These are phyloP conservation scores for Dendrothele bispora DNA, from an alignment of 768 basidiomycete species.

Conservation along the genomic window DNA sequence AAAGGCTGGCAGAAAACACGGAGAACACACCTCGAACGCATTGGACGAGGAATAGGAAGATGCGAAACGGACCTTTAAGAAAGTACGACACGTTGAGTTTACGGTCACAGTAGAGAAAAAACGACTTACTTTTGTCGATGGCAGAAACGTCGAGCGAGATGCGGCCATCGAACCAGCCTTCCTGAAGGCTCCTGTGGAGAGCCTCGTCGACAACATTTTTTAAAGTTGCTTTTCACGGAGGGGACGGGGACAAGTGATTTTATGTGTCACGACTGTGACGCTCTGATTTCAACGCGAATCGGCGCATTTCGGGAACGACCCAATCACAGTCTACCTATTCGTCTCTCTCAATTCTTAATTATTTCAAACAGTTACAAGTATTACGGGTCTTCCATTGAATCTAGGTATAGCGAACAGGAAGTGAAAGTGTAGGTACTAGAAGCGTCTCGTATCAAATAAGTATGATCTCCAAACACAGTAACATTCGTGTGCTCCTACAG, in stretches of 20 bases:
- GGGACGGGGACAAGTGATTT: slow-evolving; percentile 28
- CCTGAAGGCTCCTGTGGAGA: slow-evolving; percentile 72
- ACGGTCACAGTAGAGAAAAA: slow-evolving; percentile 10
- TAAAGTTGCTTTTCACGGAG: slow-evolving; percentile 42
- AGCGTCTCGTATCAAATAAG: background rate
- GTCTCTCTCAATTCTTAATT: no score
- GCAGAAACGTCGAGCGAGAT: slow-evolving; percentile 40
- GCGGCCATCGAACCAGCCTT: slow-evolving; percentile 49
- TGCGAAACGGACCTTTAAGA: slow-evolving; percentile 62
- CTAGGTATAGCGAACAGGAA: slow-evolving; percentile 1
- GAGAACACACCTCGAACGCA: slow-evolving; percentile 60
- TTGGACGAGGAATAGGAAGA: slow-evolving; percentile 57
- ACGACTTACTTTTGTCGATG: no score
- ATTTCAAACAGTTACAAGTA: no score
- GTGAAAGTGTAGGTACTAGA: background rate
- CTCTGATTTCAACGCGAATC: slow-evolving; percentile 45
- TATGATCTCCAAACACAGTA: background rate
- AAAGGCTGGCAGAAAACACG: background rate
- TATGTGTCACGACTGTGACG: slow-evolving; percentile 46
- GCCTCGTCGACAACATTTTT: slow-evolving; percentile 86
- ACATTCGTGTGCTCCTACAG: no score
- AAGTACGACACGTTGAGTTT: background rate
- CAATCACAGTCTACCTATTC: slow-evolving; percentile 31
- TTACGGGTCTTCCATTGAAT: no score
- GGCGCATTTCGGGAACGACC: slow-evolving; percentile 32